These are phyloP conservation scores for Globisporangium lucens DNA, from an alignment of 352 stramenopile genomes.

Conservation along the genomic window DNA sequence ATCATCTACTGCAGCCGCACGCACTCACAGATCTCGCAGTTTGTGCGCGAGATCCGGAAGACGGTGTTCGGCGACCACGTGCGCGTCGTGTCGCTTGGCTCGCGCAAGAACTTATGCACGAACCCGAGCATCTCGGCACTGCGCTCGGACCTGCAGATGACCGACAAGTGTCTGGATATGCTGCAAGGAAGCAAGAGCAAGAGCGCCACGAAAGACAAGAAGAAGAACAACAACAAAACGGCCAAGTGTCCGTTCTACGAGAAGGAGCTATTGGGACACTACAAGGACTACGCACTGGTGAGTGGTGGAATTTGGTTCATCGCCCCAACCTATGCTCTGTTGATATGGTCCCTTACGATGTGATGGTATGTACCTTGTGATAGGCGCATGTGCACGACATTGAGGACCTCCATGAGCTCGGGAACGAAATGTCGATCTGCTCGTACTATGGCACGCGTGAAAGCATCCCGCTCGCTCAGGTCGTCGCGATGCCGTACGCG, in stretches of 20 bases:
- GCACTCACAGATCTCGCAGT: slow-evolving; percentile 89
- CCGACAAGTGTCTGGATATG: slow-evolving; percentile 85
- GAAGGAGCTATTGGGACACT: slow-evolving; percentile 63
- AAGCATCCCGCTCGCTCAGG: slow-evolving; percentile 87
- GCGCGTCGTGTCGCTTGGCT: slow-evolving; percentile 78
- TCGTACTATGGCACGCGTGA: slow-evolving; percentile 96
- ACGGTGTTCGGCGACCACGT: slow-evolving; percentile 65
- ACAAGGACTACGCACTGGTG: slow-evolving; percentile 79
- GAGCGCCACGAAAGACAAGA: slow-evolving; percentile 20
- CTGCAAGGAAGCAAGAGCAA: slow-evolving; percentile 65
- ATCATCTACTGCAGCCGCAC: slow-evolving; percentile 91
- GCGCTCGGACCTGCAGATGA: slow-evolving; percentile 74
- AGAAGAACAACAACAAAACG: slow-evolving; percentile 53
- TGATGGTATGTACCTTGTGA: slow-evolving; percentile 1
- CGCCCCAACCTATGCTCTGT: neutral
- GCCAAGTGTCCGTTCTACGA: slow-evolving; percentile 84
- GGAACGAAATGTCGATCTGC: slow-evolving; percentile 90
- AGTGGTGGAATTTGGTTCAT: slow-evolving; percentile 18
- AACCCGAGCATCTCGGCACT: slow-evolving; percentile 70
- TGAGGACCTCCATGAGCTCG: slow-evolving; percentile 93
- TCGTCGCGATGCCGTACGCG: slow-evolving; percentile 91
- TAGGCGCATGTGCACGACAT: slow-evolving; percentile 91
- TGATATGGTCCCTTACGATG: neutral
- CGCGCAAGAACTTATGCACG: slow-evolving; percentile 83
- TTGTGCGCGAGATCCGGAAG: slow-evolving; percentile 85